These are phyloP conservation scores for Wickerhamomyces strasburgensis DNA, from an alignment of 805 yeast genomes.

Conservation along the genomic window DNA sequence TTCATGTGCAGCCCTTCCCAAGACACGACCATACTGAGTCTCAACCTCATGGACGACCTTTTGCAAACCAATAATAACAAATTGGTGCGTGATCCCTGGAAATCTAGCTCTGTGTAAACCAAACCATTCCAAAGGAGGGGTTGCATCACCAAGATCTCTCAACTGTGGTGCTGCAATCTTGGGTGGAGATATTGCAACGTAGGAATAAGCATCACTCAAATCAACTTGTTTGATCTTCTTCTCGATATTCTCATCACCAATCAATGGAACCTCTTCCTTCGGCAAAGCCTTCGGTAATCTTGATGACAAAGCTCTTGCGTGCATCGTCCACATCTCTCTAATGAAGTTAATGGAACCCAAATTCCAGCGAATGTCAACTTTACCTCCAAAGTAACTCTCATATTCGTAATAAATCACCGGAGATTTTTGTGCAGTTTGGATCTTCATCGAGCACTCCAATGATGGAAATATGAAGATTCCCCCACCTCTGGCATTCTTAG, in stretches of 20 bases:
- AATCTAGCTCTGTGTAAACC: constrained; percentile 84
- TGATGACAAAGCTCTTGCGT: constrained; percentile 65
- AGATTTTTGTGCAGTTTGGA: constrained; percentile 53
- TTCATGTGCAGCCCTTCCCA: constrained; percentile 29
- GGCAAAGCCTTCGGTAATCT: constrained; percentile 38
- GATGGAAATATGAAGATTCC: constrained; percentile 76
- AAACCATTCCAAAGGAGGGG: constrained; percentile 98
- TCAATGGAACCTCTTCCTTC: constrained; percentile 16
- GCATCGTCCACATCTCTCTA: constrained; percentile 88
- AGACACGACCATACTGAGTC: constrained; percentile 36
- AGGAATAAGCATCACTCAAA: constrained; percentile 44
- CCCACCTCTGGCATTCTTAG: constrained; percentile 69
- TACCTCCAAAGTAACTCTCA: constrained; percentile 76
- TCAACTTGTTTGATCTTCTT: constrained; percentile 44
- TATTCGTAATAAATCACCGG: constrained; percentile 61
- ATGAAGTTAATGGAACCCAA: constrained; percentile 86
- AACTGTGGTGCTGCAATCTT: constrained; percentile 84
- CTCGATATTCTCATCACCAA: constrained; percentile 32
- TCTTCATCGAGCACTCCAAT: constrained; percentile 66
- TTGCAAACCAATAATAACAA: constrained; percentile 68
- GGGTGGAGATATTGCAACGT: constrained; percentile 68
- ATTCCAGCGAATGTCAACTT: constrained; percentile 91
- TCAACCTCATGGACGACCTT: constrained; percentile 65
- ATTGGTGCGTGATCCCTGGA: constrained; percentile 83
- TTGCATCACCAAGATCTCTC: constrained; percentile 90